Evolutionary conservation across 371 early-diverging fungal species (phyloP).

Genomic region (Zopfochytrium polystomum): DNA sequence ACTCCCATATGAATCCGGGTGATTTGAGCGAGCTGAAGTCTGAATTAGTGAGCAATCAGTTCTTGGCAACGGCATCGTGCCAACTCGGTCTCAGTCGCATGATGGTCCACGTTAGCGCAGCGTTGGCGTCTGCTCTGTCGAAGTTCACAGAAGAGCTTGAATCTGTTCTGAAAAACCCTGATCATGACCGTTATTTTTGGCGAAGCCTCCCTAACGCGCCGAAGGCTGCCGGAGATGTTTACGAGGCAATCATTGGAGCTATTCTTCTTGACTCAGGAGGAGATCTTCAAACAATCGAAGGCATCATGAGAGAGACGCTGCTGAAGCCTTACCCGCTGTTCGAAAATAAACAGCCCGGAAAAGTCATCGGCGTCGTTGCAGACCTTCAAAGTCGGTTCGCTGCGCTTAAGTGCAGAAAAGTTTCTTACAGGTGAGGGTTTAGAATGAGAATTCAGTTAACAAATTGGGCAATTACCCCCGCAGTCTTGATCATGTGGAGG

Average conservation of each 20-base stretch:
- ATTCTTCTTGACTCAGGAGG: slow-evolving; percentile 71
- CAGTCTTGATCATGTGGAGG: too few species aligned
- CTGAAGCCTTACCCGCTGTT: slow-evolving; percentile 38
- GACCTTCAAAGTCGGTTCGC: too few species aligned
- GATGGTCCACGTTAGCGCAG: slow-evolving; percentile 56
- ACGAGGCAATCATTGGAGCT: slow-evolving; percentile 88
- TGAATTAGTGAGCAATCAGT: slow-evolving; percentile 82
- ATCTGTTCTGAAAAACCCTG: not conserved
- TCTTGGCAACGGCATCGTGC: slow-evolving; percentile 71
- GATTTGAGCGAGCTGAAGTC: slow-evolving; percentile 73
- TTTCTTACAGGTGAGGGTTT: too few species aligned
- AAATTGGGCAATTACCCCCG: too few species aligned
- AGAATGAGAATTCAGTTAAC: too few species aligned
- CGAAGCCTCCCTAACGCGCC: slow-evolving; percentile 55
- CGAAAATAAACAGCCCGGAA: too few species aligned
- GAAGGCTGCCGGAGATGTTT: slow-evolving; percentile 82
- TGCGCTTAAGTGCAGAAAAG: too few species aligned
- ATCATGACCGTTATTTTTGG: slow-evolving; percentile 30
- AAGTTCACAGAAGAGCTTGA: slow-evolving; percentile 22
- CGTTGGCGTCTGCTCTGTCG: slow-evolving; percentile 16
- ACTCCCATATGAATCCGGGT: slow-evolving; percentile 60
- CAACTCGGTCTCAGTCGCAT: slow-evolving; percentile 60
- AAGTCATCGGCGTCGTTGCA: too few species aligned
- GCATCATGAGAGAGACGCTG: slow-evolving; percentile 26
- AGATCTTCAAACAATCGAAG: slow-evolving; percentile 22